Conservation (phyloP, 495 filamentous ascomycete genomes). For the Neurospora sp. region DNA sequence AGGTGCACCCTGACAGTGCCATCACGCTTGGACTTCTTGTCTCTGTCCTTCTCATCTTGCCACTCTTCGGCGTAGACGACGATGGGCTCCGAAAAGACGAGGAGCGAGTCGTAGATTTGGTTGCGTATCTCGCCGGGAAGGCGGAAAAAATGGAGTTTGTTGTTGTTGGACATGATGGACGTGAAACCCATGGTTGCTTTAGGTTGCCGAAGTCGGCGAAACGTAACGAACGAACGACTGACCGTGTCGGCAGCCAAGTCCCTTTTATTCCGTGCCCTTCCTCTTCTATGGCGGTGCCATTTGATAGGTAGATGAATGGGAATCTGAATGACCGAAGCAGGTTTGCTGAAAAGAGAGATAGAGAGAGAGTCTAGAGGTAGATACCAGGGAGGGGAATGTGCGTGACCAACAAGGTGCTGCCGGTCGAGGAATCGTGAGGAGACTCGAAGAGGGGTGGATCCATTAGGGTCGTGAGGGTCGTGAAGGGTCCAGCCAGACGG, state of each 20-base stretch:
- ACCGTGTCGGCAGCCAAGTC: background rate
- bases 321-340: background rate
- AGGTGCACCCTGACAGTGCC: background rate
- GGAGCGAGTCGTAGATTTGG: conserved; percentile 10
- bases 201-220: background rate
- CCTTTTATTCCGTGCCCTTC: background rate
- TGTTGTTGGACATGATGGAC: background rate
- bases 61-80: background rate
- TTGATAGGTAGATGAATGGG: background rate
- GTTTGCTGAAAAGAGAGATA: background rate
- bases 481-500: background rate
- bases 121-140: conserved; percentile 14
- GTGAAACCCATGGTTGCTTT: background rate
- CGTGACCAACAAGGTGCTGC: background rate
- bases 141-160: background rate
- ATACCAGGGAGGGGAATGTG: background rate
- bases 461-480: background rate
- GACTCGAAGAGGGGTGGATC: background rate
- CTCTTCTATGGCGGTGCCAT: background rate
- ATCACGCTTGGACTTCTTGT: background rate
- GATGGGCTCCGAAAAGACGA: conserved; percentile 4
- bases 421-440: background rate
- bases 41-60: background rate
- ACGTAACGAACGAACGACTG: background rate
- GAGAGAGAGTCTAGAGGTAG: background rate